phyloP scores from a whole-genome alignment of 805 yeast species.

The Suhomyces vadensis region DNA sequence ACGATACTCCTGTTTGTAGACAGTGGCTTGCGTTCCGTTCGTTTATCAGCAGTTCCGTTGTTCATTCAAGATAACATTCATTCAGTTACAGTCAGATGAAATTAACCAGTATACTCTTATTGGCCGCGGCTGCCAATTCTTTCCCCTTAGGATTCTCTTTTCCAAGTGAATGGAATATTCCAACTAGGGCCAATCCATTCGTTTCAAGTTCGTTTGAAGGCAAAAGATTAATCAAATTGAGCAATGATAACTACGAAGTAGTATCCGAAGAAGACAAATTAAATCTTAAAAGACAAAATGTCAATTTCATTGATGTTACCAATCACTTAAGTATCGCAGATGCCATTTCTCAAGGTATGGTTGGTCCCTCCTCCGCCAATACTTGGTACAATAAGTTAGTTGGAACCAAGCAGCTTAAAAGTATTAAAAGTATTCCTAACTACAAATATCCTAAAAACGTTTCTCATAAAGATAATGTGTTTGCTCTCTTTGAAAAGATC shows the following conservation, averaged over 20 bases:
- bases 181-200: neutral
- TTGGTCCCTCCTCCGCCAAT: neutral
- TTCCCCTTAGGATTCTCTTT: slow-evolving; percentile 1
- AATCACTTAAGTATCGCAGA: slow-evolving; percentile 37
- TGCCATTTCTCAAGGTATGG: slow-evolving; percentile 26
- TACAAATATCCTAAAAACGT: slow-evolving; percentile 56
- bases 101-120: neutral
- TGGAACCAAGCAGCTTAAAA: slow-evolving; percentile 2
- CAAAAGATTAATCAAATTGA: slow-evolving; percentile 34
- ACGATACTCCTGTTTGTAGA: neutral
- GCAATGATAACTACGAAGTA: slow-evolving; percentile 31
- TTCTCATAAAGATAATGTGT: slow-evolving; percentile 39
- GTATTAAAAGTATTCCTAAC: slow-evolving; percentile 19
- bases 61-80: no score
- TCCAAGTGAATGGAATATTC: neutral
- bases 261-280: slow-evolving; percentile 41
- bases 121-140: slow-evolving; percentile 1
- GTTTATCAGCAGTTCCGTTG: no score
- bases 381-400: slow-evolving; percentile 5
- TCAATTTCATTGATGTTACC: slow-evolving; percentile 67
- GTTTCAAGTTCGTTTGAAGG: neutral
- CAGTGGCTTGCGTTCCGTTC: no score
- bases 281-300: slow-evolving; percentile 41
- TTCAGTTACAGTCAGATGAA: neutral
- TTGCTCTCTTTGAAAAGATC: slow-evolving; percentile 44